phyloP scores from a whole-genome alignment of 352 stramenopile species.

The Phytophthora sojae region DNA sequence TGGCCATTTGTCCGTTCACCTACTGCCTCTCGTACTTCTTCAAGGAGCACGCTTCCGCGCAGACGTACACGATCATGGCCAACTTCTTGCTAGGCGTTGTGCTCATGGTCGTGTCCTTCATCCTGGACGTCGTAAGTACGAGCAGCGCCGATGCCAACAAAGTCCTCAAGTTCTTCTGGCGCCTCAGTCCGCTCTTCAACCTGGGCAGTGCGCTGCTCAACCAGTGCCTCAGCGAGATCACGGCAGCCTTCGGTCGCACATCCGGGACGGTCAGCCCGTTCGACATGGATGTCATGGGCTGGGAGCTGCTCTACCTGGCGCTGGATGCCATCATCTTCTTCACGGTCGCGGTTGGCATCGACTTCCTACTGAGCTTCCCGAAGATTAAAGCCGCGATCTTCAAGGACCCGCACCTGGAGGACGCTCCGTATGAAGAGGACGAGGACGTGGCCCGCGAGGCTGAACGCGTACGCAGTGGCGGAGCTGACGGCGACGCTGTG shows the following conservation, averaged over 20 bases:
- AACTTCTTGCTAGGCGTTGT: conserved; percentile 70
- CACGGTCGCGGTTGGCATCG: conserved; percentile 36
- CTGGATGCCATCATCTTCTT: conserved; percentile 35
- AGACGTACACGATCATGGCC: conserved; percentile 72
- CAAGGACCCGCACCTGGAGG: conserved; percentile 29
- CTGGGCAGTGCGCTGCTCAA: conserved; percentile 53
- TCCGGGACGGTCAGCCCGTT: conserved; percentile 53
- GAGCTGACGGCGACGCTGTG: conserved; percentile 40
- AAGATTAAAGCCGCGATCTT: conserved; percentile 35
- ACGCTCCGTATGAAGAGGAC: conserved; percentile 47
- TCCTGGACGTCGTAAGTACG: conserved; percentile 50
- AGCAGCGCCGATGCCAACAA: conserved; percentile 55
- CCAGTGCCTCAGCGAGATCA: conserved; percentile 42
- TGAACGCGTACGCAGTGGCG: conserved; percentile 40
- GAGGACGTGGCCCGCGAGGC: conserved; percentile 42
- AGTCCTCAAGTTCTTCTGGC: conserved; percentile 78
- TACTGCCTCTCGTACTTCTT: conserved; percentile 74
- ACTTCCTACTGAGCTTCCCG: conserved; percentile 47
- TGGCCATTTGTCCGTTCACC: conserved; percentile 65
- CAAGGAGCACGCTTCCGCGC: conserved; percentile 59
- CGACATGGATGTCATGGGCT: conserved; percentile 59
- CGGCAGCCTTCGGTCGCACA: conserved; percentile 29
- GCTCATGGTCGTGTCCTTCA: conserved; percentile 67
- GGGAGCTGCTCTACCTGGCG: conserved; percentile 58
- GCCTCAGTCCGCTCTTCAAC: conserved; percentile 65